A percentile compares a stretch with the other conserved stretches of the same genome.
Conservation (phyloP, 2,329 filamentous ascomycete species). For the Diaporthe helianthi region DNA sequence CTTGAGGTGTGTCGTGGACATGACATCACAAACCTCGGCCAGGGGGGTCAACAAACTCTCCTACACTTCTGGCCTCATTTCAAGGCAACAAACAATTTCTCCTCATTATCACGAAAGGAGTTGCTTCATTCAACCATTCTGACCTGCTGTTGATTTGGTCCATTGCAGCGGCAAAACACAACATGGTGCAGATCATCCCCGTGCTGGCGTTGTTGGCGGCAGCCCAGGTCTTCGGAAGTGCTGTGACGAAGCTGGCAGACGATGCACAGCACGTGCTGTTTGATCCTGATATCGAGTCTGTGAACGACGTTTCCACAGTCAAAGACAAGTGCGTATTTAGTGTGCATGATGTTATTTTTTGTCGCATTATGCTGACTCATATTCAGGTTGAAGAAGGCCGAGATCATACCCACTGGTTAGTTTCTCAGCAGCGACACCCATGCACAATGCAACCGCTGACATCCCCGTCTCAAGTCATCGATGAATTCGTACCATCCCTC, state of each 20-base stretch:
- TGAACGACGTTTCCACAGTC: background rate
- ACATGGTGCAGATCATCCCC: background rate
- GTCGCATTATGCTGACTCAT: background rate
- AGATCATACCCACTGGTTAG: slow-evolving; percentile 40
- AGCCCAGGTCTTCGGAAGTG: background rate
- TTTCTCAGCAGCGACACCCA: background rate
- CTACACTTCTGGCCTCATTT: background rate
- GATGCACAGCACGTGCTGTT: slow-evolving; percentile 12
- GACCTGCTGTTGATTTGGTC: background rate
- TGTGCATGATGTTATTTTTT: rapidly evolving
- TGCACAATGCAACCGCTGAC: background rate
- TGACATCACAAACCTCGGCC: slow-evolving; percentile 29
- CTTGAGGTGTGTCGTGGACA: slow-evolving; percentile 25
- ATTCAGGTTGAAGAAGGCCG: slow-evolving; percentile 36
- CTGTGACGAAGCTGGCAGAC: background rate
- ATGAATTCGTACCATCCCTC: slow-evolving; percentile 63
- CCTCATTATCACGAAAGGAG: background rate
- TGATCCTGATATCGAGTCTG: background rate
- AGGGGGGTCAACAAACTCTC: slow-evolving; percentile 22
- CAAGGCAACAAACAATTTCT: background rate
- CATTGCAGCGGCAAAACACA: background rate
- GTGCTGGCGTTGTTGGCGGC: background rate
- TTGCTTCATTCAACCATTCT: background rate
- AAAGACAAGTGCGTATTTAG: slow-evolving; percentile 1
- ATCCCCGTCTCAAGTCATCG: slow-evolving; percentile 54